Percentiles rank a stretch among this genome's conserved stretches.
Evolutionary conservation across 2,329 filamentous ascomycete genomes (phyloP).

Genomic region (Lasiodiplodia sp.): DNA sequence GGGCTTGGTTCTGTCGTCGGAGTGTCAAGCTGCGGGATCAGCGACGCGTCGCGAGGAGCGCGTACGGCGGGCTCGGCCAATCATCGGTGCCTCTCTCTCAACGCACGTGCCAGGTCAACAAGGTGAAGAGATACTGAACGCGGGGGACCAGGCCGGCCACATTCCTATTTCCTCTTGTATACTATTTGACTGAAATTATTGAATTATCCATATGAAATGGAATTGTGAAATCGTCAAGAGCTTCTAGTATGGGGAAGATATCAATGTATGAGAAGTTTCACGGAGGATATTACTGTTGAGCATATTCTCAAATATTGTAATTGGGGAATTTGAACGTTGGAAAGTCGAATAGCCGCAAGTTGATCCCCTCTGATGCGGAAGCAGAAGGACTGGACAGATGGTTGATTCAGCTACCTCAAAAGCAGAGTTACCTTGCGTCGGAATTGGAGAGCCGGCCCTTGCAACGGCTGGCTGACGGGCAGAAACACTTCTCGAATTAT

Average conservation of each 20-base stretch:
- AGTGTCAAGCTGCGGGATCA: conserved; percentile 25
- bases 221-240: no score
- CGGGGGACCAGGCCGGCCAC: neutral
- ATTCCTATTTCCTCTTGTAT: neutral
- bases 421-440: no score
- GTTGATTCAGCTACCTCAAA: no score
- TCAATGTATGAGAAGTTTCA: neutral
- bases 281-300: neutral
- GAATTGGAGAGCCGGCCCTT: no score
- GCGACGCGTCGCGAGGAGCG: conserved; percentile 27
- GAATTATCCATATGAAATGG: no score
- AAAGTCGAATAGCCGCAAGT: no score
- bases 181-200: neutral
- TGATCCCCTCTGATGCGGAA: no score
- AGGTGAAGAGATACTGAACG: neutral
- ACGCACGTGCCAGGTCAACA: conserved; percentile 8
- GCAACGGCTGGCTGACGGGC: no score
- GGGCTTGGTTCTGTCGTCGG: neutral
- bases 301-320: no score
- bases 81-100: neutral
- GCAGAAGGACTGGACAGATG: no score
- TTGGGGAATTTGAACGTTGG: no score
- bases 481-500: no score
- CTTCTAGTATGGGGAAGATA: neutral
- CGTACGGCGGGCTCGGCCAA: conserved; percentile 6